phyloP scores from a whole-genome alignment of 345 rosid genomes.

The Camelina hispida region DNA sequence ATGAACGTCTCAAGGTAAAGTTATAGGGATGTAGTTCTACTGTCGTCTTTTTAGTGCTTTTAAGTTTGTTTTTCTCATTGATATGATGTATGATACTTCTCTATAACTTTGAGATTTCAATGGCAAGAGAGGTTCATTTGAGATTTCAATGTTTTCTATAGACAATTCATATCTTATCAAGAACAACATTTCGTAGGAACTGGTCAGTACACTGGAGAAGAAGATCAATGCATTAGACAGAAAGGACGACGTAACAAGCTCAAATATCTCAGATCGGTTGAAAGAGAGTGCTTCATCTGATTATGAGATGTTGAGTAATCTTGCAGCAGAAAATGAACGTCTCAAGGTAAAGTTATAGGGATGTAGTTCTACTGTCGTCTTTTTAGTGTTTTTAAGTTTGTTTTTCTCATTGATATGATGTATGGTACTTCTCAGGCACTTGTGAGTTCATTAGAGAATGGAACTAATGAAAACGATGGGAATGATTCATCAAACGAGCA shows the following conservation, averaged over 20 bases:
- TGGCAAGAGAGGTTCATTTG: not conserved
- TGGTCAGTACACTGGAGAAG: constrained; percentile 74
- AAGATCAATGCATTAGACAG: constrained; percentile 76
- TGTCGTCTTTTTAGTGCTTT: constrained; percentile 7
- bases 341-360: constrained; percentile 60
- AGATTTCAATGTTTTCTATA: constrained; percentile 8
- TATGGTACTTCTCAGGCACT: constrained; percentile 53
- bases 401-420: constrained; percentile 28
- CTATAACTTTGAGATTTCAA: too few relatives aligned
- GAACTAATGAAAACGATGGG: constrained; percentile 65
- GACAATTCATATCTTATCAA: constrained; percentile 21
- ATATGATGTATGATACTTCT: constrained; percentile 30
- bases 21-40: not conserved
- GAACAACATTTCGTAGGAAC: constrained; percentile 46
- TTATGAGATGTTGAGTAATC: constrained; percentile 62
- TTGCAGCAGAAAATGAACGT: constrained; percentile 81
- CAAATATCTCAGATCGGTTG: constrained; percentile 66
- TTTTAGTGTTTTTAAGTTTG: constrained; percentile 12
- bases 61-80: constrained; percentile 21
- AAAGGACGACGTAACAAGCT: constrained; percentile 67
- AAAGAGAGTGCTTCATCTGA: constrained; percentile 52
- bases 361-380: not conserved
- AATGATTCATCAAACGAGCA: constrained; percentile 46
- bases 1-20: constrained; percentile 81
- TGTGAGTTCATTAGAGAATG: constrained; percentile 71